These are phyloP conservation scores for Sordariomycetes sp. DNA, from an alignment of 2,329 filamentous ascomycete species.

Conservation along the genomic window DNA sequence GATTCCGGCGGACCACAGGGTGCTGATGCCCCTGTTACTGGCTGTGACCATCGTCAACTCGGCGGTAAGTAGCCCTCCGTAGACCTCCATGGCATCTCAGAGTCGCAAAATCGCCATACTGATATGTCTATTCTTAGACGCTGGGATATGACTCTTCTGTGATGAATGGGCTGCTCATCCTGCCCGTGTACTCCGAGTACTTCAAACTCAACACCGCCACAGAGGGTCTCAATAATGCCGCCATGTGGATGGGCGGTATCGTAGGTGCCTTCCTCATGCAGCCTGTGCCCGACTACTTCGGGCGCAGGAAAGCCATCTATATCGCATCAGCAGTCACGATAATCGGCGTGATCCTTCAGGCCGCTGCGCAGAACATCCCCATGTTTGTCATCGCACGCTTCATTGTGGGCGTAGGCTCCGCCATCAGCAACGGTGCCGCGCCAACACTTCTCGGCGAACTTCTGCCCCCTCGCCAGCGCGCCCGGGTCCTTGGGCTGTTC, in stretches of 20 bases:
- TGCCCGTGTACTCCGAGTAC: conserved; percentile 46
- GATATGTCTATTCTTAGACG: neutral
- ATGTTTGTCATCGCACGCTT: conserved; percentile 40
- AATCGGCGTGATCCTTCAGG: conserved; percentile 34
- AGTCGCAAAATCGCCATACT: neutral
- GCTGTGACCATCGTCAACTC: too few species aligned
- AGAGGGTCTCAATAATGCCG: conserved; percentile 44
- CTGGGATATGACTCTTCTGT: conserved; percentile 38
- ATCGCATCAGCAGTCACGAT: conserved; percentile 27
- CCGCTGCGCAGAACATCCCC: conserved; percentile 36
- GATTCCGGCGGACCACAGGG: neutral
- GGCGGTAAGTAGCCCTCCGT: too few species aligned
- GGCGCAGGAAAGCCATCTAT: conserved; percentile 13
- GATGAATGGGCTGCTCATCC: conserved; percentile 47
- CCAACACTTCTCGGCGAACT: conserved; percentile 38
- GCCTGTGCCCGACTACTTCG: conserved; percentile 20
- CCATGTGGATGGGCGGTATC: conserved; percentile 42
- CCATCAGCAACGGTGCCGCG: conserved; percentile 31
- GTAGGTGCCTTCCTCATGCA: conserved; percentile 33
- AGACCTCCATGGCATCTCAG: too few species aligned
- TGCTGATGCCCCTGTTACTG: too few species aligned
- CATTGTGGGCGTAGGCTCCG: conserved; percentile 34
- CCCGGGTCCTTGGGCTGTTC: conserved; percentile 9
- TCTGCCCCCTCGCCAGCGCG: conserved; percentile 21
- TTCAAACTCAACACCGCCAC: conserved; percentile 44